phyloP scores from a whole-genome alignment of 2,329 filamentous ascomycete species.

The Aureobasidium vineae region DNA sequence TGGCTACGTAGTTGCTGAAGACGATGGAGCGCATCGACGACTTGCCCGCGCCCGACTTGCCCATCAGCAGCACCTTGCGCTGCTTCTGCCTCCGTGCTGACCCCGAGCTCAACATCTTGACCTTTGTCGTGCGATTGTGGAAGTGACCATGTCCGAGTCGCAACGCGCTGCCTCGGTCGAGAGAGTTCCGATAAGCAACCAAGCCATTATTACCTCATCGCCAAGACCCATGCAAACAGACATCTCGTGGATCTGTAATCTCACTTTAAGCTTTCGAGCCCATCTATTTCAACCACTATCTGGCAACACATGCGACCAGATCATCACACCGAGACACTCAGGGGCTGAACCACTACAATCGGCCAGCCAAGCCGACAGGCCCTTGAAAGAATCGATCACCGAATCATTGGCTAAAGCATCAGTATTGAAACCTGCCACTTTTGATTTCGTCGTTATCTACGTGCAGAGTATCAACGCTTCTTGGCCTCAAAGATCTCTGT shows the following conservation, averaged over 20 bases:
- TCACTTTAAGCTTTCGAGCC: not conserved
- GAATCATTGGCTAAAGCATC: not conserved
- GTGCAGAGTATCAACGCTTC: conserved; percentile 6
- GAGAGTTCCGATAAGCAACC: conserved; percentile 1
- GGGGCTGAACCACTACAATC: not conserved
- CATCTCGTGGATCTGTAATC: not conserved
- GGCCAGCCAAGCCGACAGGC: not conserved
- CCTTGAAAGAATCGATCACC: too few relatives aligned
- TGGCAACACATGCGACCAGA: not conserved
- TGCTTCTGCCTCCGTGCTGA: conserved; percentile 49
- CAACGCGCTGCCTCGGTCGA: not conserved
- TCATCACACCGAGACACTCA: not conserved
- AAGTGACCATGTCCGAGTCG: not conserved
- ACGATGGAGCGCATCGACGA: conserved; percentile 99
- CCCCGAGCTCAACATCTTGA: conserved; percentile 22
- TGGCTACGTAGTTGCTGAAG: conserved; percentile 97
- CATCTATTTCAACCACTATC: not conserved
- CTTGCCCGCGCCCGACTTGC: conserved; percentile 95
- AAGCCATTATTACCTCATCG: conserved; percentile 16
- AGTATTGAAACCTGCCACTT: not conserved
- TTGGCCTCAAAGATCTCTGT: not conserved
- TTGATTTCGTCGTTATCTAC: conserved; percentile 8
- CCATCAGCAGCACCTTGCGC: conserved; percentile 61
- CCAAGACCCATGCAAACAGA: not conserved
- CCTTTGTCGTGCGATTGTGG: not conserved